phyloP scores from a whole-genome alignment of 495 filamentous ascomycete species.

The Daldinia decipiens region DNA sequence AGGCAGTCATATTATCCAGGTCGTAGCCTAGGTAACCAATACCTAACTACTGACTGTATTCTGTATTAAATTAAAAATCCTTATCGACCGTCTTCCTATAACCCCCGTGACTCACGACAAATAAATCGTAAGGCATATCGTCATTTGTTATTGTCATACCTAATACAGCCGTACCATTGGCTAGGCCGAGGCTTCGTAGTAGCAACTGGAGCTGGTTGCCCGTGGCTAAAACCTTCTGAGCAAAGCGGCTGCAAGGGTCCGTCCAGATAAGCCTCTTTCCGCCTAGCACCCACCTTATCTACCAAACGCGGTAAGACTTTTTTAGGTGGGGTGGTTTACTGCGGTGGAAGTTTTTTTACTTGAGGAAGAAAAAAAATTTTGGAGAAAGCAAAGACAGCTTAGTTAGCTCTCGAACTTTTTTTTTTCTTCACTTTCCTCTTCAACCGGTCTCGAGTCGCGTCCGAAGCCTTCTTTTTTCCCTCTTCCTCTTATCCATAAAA shows the following conservation, averaged over 20 bases:
- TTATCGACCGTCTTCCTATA: not conserved
- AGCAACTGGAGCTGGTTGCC: not conserved
- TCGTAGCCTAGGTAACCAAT: not conserved
- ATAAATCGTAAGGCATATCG: not conserved
- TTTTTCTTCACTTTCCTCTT: constrained; percentile 35
- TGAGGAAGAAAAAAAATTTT: constrained; percentile 41
- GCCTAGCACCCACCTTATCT: constrained; percentile 28
- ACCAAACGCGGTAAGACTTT: constrained; percentile 34
- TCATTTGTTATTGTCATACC: constrained; percentile 36
- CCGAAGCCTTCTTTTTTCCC: constrained; percentile 36
- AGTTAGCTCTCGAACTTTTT: constrained; percentile 30
- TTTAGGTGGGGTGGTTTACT: constrained; percentile 30
- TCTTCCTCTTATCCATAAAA: constrained; percentile 9
- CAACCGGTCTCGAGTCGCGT: constrained; percentile 44
- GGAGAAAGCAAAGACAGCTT: constrained; percentile 27
- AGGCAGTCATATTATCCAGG: too few relatives aligned
- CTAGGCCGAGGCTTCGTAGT: constrained; percentile 7
- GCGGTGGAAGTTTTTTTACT: constrained; percentile 41
- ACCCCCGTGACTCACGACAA: not conserved
- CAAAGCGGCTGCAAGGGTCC: not conserved
- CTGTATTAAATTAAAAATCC: not conserved
- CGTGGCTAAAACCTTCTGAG: constrained; percentile 2
- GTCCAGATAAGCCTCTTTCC: constrained; percentile 36
- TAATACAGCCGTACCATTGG: constrained; percentile 18
- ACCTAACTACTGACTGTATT: too few relatives aligned